phyloP scores from a whole-genome alignment of 129 eudicot genomes.

The Tagetes patula region DNA sequence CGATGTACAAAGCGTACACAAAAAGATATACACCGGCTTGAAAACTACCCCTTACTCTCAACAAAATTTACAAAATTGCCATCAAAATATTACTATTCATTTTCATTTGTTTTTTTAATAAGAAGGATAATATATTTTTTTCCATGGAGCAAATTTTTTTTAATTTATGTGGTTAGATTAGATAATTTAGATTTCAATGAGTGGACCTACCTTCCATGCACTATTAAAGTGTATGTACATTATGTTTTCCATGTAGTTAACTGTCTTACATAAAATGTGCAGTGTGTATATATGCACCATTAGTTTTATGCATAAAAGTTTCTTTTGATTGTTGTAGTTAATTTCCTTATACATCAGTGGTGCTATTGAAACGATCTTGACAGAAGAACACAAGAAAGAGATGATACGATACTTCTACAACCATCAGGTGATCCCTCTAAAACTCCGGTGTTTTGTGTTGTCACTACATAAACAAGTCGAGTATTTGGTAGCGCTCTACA shows the following conservation, averaged over 20 bases:
- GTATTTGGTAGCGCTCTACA: not conserved
- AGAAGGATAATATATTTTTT: no score
- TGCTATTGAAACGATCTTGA: constrained; percentile 5
- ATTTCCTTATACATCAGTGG: constrained; percentile 37
- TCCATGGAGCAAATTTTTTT: no score
- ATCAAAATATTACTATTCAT: no score
- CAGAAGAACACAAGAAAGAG: constrained; percentile 26
- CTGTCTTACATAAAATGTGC: no score
- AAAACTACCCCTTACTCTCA: no score
- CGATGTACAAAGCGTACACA: no score
- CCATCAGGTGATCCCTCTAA: constrained; percentile 24
- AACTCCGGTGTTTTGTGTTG: not conserved
- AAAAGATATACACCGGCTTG: no score
- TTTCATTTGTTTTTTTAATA: no score
- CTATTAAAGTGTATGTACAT: no score
- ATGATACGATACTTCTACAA: constrained; percentile 34
- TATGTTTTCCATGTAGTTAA: no score
- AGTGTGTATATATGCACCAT: not conserved
- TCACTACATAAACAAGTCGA: not conserved
- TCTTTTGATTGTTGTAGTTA: constrained; percentile 15
- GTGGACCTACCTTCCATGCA: not conserved
- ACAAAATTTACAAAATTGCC: no score
- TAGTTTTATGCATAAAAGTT: not conserved
- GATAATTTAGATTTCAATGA: not conserved
- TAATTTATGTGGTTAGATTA: no score